Evolutionary conservation across 495 filamentous ascomycete genomes (phyloP), one percentile per base, ranked within the genome.

Genomic region (Penicillium arizonense): DNA sequence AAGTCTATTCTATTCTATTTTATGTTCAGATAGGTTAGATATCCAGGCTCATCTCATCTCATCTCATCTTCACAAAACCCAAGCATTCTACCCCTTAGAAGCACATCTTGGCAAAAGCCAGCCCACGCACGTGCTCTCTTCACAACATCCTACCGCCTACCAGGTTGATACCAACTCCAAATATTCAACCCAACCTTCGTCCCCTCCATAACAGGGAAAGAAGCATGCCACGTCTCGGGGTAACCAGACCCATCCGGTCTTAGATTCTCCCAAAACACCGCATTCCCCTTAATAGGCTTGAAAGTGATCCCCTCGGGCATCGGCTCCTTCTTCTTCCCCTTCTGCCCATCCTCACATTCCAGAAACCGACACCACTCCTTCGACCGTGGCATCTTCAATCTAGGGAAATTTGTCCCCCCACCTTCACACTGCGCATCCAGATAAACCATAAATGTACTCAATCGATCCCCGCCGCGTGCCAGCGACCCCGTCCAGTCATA

Each of bases 171-270:
- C 73, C 73, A 76, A 61, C 73, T 72, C 87, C 87, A 91, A 59
- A 90, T 87, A 73, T 91, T 91, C 83, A 91, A 78, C n/a, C 87
- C 88, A 45, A 89, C 78, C 76, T 91, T 91, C 46, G 68, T 78
- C 21, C 88, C 88, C 50, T 70, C 73, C 35, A 74, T 79, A 6
- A 90, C 86, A 33, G 86, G 85, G 61, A 87, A 61, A 30, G 86
- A 85, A 5, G 86, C 86, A 75, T 91, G 88, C 68, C 87, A 77
- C 32, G 80, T 85, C 67, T 82, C 76, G 57, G 78, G 69, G 67
- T 88, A 84, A 24, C 85, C 86, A 5, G 62, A 70, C 39, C 87
- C 86, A 71, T 85, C 79, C 3, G 75, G 63, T 14, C 75, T 57
- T 53, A 91, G 61, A 70, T 91, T 91, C 73, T 82, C 80, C 87